These are phyloP conservation scores for Cyberlindnera samutprakarnensis DNA, from an alignment of 805 yeast species.

Conservation along the genomic window DNA sequence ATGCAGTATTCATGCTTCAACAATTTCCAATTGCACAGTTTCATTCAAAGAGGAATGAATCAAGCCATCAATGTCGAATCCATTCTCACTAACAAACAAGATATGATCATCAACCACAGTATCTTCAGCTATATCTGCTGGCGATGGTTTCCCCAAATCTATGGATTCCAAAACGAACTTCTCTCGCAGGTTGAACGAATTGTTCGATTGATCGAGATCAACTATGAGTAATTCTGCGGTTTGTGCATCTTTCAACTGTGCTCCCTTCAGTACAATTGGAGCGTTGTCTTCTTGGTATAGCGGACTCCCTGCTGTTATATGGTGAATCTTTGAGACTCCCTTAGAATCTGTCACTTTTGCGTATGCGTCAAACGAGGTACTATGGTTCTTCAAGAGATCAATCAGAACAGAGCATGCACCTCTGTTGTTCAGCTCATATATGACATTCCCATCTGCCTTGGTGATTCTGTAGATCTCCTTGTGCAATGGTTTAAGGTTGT, in stretches of 20 bases:
- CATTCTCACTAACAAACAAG: conserved; percentile 4
- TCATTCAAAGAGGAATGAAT: conserved; percentile 2
- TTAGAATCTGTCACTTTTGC: conserved; percentile 1
- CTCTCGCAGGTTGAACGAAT: background rate
- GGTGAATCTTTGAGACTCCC: background rate
- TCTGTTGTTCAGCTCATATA: conserved; percentile 1
- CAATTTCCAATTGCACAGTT: conserved; percentile 1
- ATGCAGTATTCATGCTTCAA: background rate
- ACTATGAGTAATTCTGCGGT: conserved; percentile 2
- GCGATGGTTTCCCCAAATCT: background rate
- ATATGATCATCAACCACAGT: conserved; percentile 2
- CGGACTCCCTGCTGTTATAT: conserved; percentile 8
- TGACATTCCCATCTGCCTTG: conserved; percentile 4
- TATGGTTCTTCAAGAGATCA: conserved; percentile 1
- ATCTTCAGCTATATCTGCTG: conserved; percentile 1
- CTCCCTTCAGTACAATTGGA: conserved; percentile 6
- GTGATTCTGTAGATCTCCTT: background rate
- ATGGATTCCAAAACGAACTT: background rate
- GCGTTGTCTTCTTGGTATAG: conserved; percentile 1
- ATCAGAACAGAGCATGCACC: conserved; percentile 7
- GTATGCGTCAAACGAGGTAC: conserved; percentile 3
- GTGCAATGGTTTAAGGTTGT: background rate
- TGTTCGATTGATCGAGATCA: conserved; percentile 1
- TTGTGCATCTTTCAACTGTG: background rate
- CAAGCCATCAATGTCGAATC: conserved; percentile 3